These are phyloP conservation scores for Diaporthe sp. DNA, from an alignment of 2,329 filamentous ascomycete genomes.

Conservation along the genomic window DNA sequence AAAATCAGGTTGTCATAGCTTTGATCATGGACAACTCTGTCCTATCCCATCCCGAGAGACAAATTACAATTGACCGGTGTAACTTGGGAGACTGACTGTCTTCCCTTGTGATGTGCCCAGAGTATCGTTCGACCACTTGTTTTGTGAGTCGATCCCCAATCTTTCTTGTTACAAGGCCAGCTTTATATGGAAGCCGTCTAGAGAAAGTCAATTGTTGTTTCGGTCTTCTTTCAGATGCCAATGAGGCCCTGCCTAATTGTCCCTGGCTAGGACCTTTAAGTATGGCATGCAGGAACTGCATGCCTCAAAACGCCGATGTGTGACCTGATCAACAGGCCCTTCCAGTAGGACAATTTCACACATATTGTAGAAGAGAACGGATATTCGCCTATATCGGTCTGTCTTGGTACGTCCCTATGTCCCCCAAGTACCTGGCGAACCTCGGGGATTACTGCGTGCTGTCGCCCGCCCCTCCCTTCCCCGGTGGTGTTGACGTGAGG, in stretches of 20 bases:
- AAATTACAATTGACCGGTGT: not conserved
- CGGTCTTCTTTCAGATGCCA: not conserved
- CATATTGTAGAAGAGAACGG: not conserved
- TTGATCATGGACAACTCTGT: not conserved
- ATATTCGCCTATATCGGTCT: not conserved
- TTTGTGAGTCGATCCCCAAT: not conserved
- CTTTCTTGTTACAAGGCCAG: too few relatives aligned
- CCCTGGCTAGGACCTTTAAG: not conserved
- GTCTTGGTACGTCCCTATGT: not conserved
- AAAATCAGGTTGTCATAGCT: slow-evolving; percentile 39
- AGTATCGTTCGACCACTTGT: not conserved
- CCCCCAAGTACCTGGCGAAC: not conserved
- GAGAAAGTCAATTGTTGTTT: not conserved
- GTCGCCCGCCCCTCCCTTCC: too few relatives aligned
- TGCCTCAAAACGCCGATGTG: not conserved
- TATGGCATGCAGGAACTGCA: not conserved
- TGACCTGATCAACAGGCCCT: not conserved
- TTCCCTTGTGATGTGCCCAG: not conserved
- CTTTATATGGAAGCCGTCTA: not conserved
- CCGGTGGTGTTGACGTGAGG: not conserved
- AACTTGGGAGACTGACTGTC: not conserved
- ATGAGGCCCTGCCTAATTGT: not conserved
- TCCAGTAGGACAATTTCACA: not conserved
- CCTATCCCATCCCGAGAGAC: not conserved
- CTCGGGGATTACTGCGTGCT: not conserved